Conservation (phyloP, 805 yeast species). For the Schizosaccharomyces lindneri region DNA sequence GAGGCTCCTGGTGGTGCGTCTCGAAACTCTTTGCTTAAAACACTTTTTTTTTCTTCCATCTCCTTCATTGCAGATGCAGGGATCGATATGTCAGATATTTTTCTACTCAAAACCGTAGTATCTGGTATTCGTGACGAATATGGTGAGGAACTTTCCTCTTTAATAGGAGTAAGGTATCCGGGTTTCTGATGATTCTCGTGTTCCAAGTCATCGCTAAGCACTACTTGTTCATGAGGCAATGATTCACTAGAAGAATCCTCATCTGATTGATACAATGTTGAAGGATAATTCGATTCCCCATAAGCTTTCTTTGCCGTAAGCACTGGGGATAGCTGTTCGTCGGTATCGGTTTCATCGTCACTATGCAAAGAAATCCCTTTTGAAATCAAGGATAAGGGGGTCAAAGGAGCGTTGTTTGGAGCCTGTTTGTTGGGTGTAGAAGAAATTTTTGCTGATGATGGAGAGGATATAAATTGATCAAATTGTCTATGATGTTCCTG, state of each 20-base stretch:
- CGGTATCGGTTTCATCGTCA: not conserved
- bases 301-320: not conserved
- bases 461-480: too few species aligned
- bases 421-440: too few species aligned
- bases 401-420: too few species aligned
- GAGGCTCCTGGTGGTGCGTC: not conserved
- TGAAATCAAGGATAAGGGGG: too few species aligned
- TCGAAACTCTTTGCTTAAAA: not conserved
- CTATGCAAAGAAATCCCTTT: too few species aligned
- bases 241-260: too few species aligned
- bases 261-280: too few species aligned
- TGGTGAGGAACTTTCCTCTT: not conserved
- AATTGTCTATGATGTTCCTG: too few species aligned
- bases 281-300: too few species aligned
- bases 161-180: not conserved
- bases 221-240: too few species aligned
- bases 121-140: not conserved
- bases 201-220: not conserved
- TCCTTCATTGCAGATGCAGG: slow-evolving; percentile 2
- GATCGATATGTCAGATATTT: not conserved
- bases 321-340: not conserved
- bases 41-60: not conserved
- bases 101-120: not conserved
- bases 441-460: too few species aligned
- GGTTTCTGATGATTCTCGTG: not conserved